Evolutionary conservation across 2,329 filamentous ascomycete genomes (phyloP).

Genomic region (Exophiala sideris): DNA sequence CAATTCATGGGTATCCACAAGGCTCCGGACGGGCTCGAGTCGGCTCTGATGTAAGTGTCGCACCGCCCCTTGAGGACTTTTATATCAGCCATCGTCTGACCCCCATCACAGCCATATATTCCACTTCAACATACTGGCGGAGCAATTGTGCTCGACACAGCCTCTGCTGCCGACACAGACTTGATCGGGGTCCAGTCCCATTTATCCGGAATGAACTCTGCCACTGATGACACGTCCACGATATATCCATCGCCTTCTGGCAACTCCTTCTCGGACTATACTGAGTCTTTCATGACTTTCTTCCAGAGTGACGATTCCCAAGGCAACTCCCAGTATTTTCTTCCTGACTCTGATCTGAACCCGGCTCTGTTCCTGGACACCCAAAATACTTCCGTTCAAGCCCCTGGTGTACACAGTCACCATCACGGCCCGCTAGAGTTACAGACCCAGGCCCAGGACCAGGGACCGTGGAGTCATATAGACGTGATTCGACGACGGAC

Average conservation of each 20-base stretch:
- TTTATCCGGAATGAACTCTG: slow-evolving; percentile 12
- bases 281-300: slow-evolving; percentile 10
- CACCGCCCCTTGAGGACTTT: slow-evolving; percentile 14
- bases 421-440: background rate
- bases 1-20: too few relatives aligned
- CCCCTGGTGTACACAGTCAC: slow-evolving; percentile 12
- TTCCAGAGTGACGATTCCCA: slow-evolving; percentile 2
- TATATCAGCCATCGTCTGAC: slow-evolving; percentile 4
- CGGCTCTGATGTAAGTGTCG: slow-evolving; percentile 16
- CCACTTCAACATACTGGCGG: slow-evolving; percentile 17
- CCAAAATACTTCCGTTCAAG: background rate
- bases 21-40: background rate
- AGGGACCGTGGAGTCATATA: slow-evolving; percentile 17
- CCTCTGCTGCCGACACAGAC: slow-evolving; percentile 16
- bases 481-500: slow-evolving; percentile 7
- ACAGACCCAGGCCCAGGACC: background rate
- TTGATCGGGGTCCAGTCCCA: slow-evolving; percentile 17
- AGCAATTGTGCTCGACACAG: slow-evolving; percentile 12
- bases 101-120: slow-evolving; percentile 11
- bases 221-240: slow-evolving; percentile 9
- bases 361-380: slow-evolving; percentile 1
- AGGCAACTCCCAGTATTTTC: slow-evolving; percentile 8
- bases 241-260: slow-evolving; percentile 5
- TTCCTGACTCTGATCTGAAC: slow-evolving; percentile 4
- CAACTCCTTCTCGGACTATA: slow-evolving; percentile 2